Percentiles rank a stretch among this genome's conserved stretches.
Evolutionary conservation across 305 asterid species (phyloP).

Genomic region (Solanum hybrid): DNA sequence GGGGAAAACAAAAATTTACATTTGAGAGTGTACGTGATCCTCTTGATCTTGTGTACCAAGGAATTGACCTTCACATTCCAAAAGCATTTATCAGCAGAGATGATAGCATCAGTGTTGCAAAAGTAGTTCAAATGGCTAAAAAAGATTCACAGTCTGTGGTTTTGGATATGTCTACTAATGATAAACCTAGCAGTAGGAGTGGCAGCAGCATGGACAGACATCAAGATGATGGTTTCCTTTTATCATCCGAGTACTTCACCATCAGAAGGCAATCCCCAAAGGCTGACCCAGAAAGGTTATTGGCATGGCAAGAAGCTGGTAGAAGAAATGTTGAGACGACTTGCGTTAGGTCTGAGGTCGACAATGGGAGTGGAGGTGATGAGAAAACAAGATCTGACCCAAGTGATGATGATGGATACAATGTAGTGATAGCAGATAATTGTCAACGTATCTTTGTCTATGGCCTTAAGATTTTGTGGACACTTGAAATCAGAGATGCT

Average conservation of each 20-base stretch:
- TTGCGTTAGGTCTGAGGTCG: slow-evolving; percentile 84
- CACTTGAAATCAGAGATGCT: slow-evolving; percentile 94
- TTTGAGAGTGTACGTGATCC: slow-evolving; percentile 80
- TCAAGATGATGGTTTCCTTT: slow-evolving; percentile 87
- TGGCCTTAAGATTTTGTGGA: slow-evolving; percentile 97
- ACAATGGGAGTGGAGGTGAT: slow-evolving; percentile 91
- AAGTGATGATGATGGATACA: slow-evolving; percentile 95
- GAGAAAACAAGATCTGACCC: slow-evolving; percentile 87
- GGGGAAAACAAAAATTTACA: slow-evolving; percentile 84
- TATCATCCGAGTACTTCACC: slow-evolving; percentile 89
- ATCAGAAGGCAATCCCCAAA: slow-evolving; percentile 92
- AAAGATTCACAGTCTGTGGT: slow-evolving; percentile 64
- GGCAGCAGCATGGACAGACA: slow-evolving; percentile 54
- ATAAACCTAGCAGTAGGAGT: slow-evolving; percentile 39
- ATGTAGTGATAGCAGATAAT: slow-evolving; percentile 93
- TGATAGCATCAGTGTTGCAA: slow-evolving; percentile 59
- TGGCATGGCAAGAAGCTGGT: slow-evolving; percentile 98
- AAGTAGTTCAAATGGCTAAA: slow-evolving; percentile 64
- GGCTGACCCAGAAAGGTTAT: slow-evolving; percentile 85
- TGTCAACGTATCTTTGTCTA: slow-evolving; percentile 86
- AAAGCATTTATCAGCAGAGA: slow-evolving; percentile 73
- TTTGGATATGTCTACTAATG: slow-evolving; percentile 44
- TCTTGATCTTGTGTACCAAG: slow-evolving; percentile 93
- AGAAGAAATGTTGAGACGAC: slow-evolving; percentile 85
- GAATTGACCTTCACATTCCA: slow-evolving; percentile 92